Conservation (phyloP, 345 rosid species). For the Conringia planisiliqua region DNA sequence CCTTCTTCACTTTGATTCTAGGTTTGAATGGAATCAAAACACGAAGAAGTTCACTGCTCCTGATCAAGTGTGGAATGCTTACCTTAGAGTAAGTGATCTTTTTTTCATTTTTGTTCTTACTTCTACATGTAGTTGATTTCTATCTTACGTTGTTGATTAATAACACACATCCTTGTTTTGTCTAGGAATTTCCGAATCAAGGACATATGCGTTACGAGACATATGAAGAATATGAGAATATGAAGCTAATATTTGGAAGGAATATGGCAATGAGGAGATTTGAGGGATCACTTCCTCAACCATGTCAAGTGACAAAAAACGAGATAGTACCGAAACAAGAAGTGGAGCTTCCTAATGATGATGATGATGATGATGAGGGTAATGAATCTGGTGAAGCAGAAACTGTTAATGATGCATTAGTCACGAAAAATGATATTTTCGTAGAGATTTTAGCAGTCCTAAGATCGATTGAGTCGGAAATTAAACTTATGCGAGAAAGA, state of each 20-base stretch:
- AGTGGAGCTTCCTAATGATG: not conserved
- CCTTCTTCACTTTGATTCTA: not conserved
- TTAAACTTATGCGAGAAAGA: not conserved
- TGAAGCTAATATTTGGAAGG: not conserved
- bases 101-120: not conserved
- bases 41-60: slow-evolving; percentile 4
- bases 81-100: not conserved
- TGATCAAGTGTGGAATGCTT: slow-evolving; percentile 1
- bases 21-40: not conserved
- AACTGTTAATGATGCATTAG: not conserved
- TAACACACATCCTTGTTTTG: not conserved
- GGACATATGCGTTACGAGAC: not conserved
- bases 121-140: not conserved
- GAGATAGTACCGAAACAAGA: not conserved
- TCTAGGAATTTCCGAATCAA: not conserved
- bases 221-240: slow-evolving; percentile 11
- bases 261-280: not conserved
- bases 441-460: not conserved
- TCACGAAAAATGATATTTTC: not conserved
- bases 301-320: not conserved
- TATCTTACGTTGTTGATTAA: not conserved
- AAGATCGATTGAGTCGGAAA: not conserved
- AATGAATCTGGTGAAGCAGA: not conserved
- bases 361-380: not conserved
- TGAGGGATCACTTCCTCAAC: not conserved